Evolutionary conservation across 2,329 filamentous ascomycete species (phyloP), one percentile per base, ranked within the genome.

Genomic region (Pseudopyrenochaeta lycopersici): DNA sequence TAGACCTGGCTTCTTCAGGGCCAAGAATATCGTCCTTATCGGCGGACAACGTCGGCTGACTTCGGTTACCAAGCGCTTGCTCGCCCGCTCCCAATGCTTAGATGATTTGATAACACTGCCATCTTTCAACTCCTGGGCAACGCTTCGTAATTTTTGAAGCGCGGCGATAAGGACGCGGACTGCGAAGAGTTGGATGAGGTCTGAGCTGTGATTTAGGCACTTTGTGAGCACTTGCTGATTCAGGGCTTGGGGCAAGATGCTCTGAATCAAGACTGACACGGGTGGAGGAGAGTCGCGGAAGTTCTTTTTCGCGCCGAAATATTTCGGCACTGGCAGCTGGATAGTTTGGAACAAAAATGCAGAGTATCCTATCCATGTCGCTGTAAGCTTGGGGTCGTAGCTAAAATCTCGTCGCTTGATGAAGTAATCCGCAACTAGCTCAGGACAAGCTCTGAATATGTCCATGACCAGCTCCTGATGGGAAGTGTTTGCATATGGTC

Each of bases 321-420:
- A 85, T 21, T 79, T 71, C 2, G 93, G 93, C 2, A 97, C 80
- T 1, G 88, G 86, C 31, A 96, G 80, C 52, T 89, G 85, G 40
- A 97, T 87, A 1, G 88, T 86, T 56, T 90, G 90, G 75, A 96
- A 96, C 4, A 99, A 78, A 58, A 98, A 91, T 0, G 92, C 88
- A 0, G 92, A 92, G 71, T 96, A 97, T 36, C 94, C 93, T 63
- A 98, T 90, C 95, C 95, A 99, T 0, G 92, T 95, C 39, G 92
- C 88, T 2, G 92, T 95, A 4, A 96, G 82, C 70, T 97, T 98
- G 0, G 95, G 93, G 36, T 98, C 93, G 58, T 96, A 92, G 0
- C 88, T 86, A 67, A 98, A 95, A 48, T 70, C 71, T 20, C 88
- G 85, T 69, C 92, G 93, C 70, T 86, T 88, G 38, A 87, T 82